A percentile compares a stretch with the other conserved stretches of the same genome.
Evolutionary conservation across 805 yeast genomes (phyloP).

Genomic region (Candida incommunis): DNA sequence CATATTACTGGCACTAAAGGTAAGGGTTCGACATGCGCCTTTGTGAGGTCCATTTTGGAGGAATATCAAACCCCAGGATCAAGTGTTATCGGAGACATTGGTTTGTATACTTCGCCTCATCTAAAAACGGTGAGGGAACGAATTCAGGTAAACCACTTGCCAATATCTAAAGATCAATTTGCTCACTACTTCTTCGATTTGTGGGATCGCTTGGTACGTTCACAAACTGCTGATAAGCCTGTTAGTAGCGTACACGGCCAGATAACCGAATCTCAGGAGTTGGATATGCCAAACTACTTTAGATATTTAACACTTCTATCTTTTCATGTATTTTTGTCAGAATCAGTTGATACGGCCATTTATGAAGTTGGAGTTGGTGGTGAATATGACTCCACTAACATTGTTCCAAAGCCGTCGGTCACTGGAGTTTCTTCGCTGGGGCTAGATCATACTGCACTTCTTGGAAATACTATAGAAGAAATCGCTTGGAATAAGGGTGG

Average conservation of each 20-base stretch:
- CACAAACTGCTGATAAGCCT: background rate
- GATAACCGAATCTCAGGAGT: conserved; percentile 37
- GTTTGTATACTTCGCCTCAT: conserved; percentile 95
- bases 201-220: conserved; percentile 59
- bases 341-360: conserved; percentile 85
- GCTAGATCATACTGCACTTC: conserved; percentile 76
- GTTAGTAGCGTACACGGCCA: background rate
- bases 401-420: conserved; percentile 63
- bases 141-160: conserved; percentile 73
- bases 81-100: conserved; percentile 52
- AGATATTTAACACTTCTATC: conserved; percentile 79
- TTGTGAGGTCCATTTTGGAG: conserved; percentile 62
- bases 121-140: conserved; percentile 86
- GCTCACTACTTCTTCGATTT: conserved; percentile 87
- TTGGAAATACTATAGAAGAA: conserved; percentile 76
- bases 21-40: conserved; percentile 96
- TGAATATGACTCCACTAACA: conserved; percentile 90
- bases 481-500: conserved; percentile 98
- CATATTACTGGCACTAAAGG: conserved; percentile 98
- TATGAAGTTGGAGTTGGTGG: conserved; percentile 99
- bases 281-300: conserved; percentile 74
- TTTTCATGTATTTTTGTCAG: conserved; percentile 78
- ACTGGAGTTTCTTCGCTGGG: conserved; percentile 83
- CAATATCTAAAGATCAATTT: conserved; percentile 67
- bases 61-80: conserved; percentile 35